Evolutionary conservation across 768 basidiomycete species (phyloP), one percentile per base, ranked within the genome.

Genomic region (Coprinopsis cinerea): DNA sequence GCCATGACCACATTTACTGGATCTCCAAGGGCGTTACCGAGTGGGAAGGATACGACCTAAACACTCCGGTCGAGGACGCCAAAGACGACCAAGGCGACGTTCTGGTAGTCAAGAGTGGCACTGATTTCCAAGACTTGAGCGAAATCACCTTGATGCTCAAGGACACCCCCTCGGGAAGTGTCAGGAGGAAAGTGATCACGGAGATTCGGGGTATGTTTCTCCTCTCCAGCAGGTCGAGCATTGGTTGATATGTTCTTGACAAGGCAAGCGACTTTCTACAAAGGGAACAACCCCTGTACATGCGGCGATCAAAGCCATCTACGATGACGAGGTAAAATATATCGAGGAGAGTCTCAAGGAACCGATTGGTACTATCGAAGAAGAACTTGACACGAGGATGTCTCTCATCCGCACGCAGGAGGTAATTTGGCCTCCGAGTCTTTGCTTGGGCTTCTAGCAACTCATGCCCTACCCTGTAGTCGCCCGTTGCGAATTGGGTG

Each of bases 331-430:
- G 79, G 4, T 84, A 78, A 10, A 59, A 75, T 48, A 62, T 67
- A 15, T 68, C 94, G 54, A 66, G 74, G 35, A 68, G 71, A 15
- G 66, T 92, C 35, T 64, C 92, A 47, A 71, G 79, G 50, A 73
- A 68, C 0, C 87, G 90, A 0, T 80, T 90, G 0, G 92, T 90
- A 65, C 82, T 74, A 59, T 76, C 83, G 2, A 69, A 77, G 1
- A 76, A 79, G 2, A 73, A 15, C 70, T 93, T 2, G 85, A 95
- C 59, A 72, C 88, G 17, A 75, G 84, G 25, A 89, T 88, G 2
- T 75, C 81, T 13, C 64, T 79, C 5, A 81, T 93, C 48, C 79
- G 92, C 14, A 82, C 81, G 0, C 62, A 69, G 32, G 91, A 93
- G 74, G 87, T 84, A 53, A 41, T 34, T 34, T 34, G 59, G 49